phyloP scores from a whole-genome alignment of 495 filamentous ascomycete genomes.

The Podospora pseudoanserina region DNA sequence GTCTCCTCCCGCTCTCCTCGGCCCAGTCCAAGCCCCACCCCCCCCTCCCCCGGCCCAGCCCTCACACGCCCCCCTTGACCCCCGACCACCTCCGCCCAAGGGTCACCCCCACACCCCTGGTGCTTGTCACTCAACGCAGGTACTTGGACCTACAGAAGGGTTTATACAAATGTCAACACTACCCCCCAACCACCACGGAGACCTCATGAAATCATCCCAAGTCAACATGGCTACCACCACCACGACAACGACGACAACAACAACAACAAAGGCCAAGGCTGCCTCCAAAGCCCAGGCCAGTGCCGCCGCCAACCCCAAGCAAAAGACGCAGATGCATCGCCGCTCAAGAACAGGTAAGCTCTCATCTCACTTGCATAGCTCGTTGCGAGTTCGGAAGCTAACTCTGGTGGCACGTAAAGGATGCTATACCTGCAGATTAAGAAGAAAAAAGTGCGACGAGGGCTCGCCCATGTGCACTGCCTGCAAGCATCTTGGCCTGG shows the following conservation, averaged over 20 bases:
- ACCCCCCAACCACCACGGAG: constrained; percentile 53
- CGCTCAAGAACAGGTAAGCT: constrained; percentile 85
- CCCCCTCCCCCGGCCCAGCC: constrained; percentile 23
- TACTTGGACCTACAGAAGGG: constrained; percentile 6
- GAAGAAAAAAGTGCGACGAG: constrained; percentile 98
- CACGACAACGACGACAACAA: constrained; percentile 35
- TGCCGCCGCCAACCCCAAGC: constrained; percentile 54
- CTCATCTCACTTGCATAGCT: constrained; percentile 13
- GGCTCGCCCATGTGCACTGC: constrained; percentile 79
- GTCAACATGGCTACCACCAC: constrained; percentile 54
- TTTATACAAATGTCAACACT: constrained; percentile 58
- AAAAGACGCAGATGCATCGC: constrained; percentile 79
- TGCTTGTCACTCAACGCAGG: constrained; percentile 30
- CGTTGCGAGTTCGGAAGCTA: constrained; percentile 21
- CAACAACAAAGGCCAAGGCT: constrained; percentile 49
- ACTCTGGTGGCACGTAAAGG: constrained; percentile 52
- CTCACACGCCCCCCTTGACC: constrained; percentile 25
- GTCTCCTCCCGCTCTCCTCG: constrained; percentile 46
- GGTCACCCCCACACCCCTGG: constrained; percentile 35
- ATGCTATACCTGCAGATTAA: constrained; percentile 93
- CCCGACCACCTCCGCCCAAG: constrained; percentile 31
- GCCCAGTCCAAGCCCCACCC: constrained; percentile 38
- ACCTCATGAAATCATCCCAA: constrained; percentile 50
- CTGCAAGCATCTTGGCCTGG: constrained; percentile 80
- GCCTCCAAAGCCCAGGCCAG: constrained; percentile 47